These are phyloP conservation scores for Ichthyophthirius multifiliis DNA, from an alignment of 169 alveolate genomes.

Conservation along the genomic window DNA sequence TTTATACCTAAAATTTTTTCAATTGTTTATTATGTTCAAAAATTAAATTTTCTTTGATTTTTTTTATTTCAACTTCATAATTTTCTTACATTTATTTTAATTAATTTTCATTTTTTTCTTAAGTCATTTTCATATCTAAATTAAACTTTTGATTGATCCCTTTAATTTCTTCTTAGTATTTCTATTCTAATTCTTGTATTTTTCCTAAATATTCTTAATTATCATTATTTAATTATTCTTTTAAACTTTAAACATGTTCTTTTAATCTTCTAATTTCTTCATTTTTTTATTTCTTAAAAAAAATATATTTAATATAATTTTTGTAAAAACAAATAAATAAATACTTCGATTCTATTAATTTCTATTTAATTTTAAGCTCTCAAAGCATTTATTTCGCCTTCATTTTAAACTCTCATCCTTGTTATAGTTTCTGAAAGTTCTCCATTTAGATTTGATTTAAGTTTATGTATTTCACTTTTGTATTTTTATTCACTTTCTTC, in stretches of 20 bases:
- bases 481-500: slow-evolving; percentile 35
- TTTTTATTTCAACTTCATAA: slow-evolving; percentile 42
- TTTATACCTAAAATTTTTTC: too few relatives aligned
- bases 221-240: slow-evolving; percentile 34
- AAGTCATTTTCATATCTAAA: slow-evolving; percentile 29
- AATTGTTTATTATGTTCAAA: slow-evolving; percentile 28
- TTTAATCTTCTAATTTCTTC: slow-evolving; percentile 36
- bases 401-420: slow-evolving; percentile 12
- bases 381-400: slow-evolving; percentile 13
- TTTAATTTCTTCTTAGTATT: slow-evolving; percentile 19
- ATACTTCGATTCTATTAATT: slow-evolving; percentile 23
- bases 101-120: slow-evolving; percentile 29
- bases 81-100: slow-evolving; percentile 34
- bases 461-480: slow-evolving; percentile 33
- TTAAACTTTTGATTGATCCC: slow-evolving; percentile 43
- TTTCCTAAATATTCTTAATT: slow-evolving; percentile 39
- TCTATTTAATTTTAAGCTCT: slow-evolving; percentile 16
- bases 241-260: slow-evolving; percentile 21
- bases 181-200: slow-evolving; percentile 34
- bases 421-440: slow-evolving; percentile 16
- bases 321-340: neutral
- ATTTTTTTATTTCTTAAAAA: slow-evolving; percentile 22
- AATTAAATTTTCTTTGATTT: slow-evolving; percentile 39
- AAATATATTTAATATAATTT: neutral
- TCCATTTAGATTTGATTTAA: slow-evolving; percentile 30